Conservation (phyloP, 495 filamentous ascomycete genomes). For the Penicillium soppii region DNA sequence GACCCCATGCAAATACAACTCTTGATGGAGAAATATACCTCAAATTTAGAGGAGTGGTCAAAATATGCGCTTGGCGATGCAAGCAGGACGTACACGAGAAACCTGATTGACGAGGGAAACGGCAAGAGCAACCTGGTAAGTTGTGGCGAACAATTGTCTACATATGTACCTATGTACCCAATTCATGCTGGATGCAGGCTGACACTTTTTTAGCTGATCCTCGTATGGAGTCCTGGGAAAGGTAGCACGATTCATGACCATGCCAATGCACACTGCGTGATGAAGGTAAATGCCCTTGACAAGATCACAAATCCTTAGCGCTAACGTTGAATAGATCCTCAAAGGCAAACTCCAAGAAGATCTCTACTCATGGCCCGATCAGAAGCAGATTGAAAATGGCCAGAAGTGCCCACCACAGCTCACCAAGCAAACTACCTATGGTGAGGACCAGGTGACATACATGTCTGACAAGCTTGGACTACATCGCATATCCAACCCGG, state of each 20-base stretch:
- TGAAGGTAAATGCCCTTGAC: constrained; percentile 46
- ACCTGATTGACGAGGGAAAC: constrained; percentile 87
- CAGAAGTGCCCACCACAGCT: constrained; percentile 48
- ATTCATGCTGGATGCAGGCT: background rate
- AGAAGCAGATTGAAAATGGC: constrained; percentile 40
- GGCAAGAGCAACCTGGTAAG: constrained; percentile 86
- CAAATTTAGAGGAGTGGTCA: constrained; percentile 66
- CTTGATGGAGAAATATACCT: constrained; percentile 71
- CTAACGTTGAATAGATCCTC: constrained; percentile 52
- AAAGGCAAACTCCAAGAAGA: constrained; percentile 77
- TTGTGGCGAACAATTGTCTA: background rate
- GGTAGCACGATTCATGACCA: constrained; percentile 85
- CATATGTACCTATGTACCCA: no score
- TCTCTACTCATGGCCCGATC: constrained; percentile 71
- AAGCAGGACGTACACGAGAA: constrained; percentile 74
- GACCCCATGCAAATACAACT: constrained; percentile 64
- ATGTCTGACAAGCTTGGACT: constrained; percentile 85
- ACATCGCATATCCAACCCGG: constrained; percentile 76
- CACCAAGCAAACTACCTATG: constrained; percentile 46
- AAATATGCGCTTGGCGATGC: constrained; percentile 66
- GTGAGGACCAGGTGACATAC: constrained; percentile 70
- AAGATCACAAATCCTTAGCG: no score
- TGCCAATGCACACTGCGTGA: constrained; percentile 75
- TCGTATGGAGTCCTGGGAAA: constrained; percentile 94
- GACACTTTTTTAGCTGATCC: constrained; percentile 60